A percentile compares a stretch with the other conserved stretches of the same genome.
Evolutionary conservation across 176 grass and related monocot genomes (phyloP).

Genomic region (Oryza officinalis): DNA sequence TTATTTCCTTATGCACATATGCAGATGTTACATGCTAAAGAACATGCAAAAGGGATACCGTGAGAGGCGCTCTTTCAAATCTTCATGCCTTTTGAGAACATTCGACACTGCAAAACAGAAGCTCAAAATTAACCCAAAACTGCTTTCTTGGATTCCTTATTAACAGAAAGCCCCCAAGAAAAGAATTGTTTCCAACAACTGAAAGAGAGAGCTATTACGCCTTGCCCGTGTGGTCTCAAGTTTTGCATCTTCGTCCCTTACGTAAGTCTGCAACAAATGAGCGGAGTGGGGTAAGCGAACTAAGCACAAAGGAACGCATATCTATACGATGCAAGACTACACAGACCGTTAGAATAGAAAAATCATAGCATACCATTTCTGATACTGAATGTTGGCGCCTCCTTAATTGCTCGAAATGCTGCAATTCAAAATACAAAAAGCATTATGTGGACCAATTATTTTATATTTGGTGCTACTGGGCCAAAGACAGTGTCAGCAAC

Average conservation of each 20-base stretch:
- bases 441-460: neutral
- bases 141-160: slow-evolving; percentile 25
- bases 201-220: slow-evolving; percentile 34
- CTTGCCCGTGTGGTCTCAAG: slow-evolving; percentile 62
- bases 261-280: slow-evolving; percentile 48
- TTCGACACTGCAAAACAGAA: slow-evolving; percentile 56
- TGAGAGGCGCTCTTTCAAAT: slow-evolving; percentile 69
- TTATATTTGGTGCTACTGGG: neutral
- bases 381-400: slow-evolving; percentile 42
- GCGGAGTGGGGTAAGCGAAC: neutral
- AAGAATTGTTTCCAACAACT: slow-evolving; percentile 4
- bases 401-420: slow-evolving; percentile 57
- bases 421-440: slow-evolving; percentile 33
- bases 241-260: slow-evolving; percentile 60
- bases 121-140: neutral
- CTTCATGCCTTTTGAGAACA: slow-evolving; percentile 71
- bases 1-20: neutral
- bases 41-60: slow-evolving; percentile 41
- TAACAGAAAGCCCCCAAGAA: neutral
- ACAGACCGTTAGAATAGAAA: neutral
- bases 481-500: neutral
- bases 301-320: neutral
- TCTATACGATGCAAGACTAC: neutral
- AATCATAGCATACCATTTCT: slow-evolving; percentile 37
- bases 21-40: slow-evolving; percentile 11